These are phyloP conservation scores for Lactarius hengduanensis DNA, from an alignment of 768 basidiomycete species.

Conservation along the genomic window DNA sequence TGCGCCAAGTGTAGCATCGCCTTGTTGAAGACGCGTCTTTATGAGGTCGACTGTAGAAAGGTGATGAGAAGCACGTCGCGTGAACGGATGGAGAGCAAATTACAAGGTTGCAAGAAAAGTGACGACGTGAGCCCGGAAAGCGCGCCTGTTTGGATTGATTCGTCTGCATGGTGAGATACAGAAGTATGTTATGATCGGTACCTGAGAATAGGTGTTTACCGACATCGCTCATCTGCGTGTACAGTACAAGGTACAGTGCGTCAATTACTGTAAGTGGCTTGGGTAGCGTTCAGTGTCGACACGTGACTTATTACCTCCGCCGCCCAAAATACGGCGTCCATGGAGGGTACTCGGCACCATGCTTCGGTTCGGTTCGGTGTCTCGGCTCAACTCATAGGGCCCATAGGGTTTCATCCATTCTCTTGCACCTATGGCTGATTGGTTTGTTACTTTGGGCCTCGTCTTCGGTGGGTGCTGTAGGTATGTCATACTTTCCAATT, in stretches of 20 bases:
- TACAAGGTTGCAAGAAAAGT: slow-evolving; percentile 74
- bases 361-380: background rate
- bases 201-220: slow-evolving; percentile 66
- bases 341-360: background rate
- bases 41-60: slow-evolving; percentile 69
- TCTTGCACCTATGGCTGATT: slow-evolving; percentile 37
- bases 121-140: slow-evolving; percentile 77
- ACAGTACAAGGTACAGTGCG: too few species aligned
- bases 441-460: slow-evolving; percentile 65
- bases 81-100: slow-evolving; percentile 30
- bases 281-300: background rate
- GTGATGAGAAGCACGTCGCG: background rate
- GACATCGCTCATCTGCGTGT: slow-evolving; percentile 58
- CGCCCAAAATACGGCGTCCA: too few species aligned
- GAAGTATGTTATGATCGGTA: slow-evolving; percentile 29
- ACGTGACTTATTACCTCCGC: background rate
- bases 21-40: slow-evolving; percentile 91
- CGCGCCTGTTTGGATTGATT: slow-evolving; percentile 49
- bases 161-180: background rate
- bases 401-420: background rate
- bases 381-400: background rate
- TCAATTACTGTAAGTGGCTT: too few species aligned
- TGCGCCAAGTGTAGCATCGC: slow-evolving; percentile 46
- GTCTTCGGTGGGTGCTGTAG: slow-evolving; percentile 93
- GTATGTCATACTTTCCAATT: slow-evolving; percentile 35